A percentile compares a stretch with the other conserved stretches of the same genome.
Conservation (phyloP, 805 yeast species). For the Metschnikowia noctiluminum region DNA sequence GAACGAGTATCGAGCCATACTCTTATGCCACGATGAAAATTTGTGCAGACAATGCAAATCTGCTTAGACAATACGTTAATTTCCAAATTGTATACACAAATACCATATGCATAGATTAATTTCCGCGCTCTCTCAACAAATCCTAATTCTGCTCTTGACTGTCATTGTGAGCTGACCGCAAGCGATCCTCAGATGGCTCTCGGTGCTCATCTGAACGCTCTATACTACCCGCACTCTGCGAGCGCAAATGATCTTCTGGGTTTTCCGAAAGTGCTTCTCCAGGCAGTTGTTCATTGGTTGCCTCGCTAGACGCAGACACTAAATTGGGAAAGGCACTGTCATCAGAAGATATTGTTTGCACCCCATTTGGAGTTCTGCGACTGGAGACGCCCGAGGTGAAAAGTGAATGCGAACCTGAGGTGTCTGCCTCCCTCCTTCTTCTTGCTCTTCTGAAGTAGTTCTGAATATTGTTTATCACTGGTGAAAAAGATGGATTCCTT, state of each 20-base stretch:
- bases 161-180: neutral
- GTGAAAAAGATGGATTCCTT: slow-evolving; percentile 14
- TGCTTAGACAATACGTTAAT: too few species aligned
- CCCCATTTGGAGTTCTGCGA: slow-evolving; percentile 44
- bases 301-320: too few species aligned
- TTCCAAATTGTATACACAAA: too few species aligned
- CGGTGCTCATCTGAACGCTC: neutral
- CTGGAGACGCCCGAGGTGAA: slow-evolving; percentile 51
- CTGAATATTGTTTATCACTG: slow-evolving; percentile 16
- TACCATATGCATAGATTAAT: too few species aligned
- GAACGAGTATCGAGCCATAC: too few species aligned
- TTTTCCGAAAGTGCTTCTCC: neutral
- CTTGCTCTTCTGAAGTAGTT: slow-evolving; percentile 11
- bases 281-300: neutral
- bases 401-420: slow-evolving; percentile 15
- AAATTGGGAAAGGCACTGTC: slow-evolving; percentile 1
- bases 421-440: slow-evolving; percentile 7
- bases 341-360: slow-evolving; percentile 30
- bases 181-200: neutral
- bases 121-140: neutral
- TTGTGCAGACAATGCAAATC: too few species aligned
- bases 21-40: too few species aligned
- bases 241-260: neutral
- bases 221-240: neutral
- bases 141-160: neutral